Base-by-base conservation (phyloP, 345 rosid genomes). In the Brassica cretica region DNA sequence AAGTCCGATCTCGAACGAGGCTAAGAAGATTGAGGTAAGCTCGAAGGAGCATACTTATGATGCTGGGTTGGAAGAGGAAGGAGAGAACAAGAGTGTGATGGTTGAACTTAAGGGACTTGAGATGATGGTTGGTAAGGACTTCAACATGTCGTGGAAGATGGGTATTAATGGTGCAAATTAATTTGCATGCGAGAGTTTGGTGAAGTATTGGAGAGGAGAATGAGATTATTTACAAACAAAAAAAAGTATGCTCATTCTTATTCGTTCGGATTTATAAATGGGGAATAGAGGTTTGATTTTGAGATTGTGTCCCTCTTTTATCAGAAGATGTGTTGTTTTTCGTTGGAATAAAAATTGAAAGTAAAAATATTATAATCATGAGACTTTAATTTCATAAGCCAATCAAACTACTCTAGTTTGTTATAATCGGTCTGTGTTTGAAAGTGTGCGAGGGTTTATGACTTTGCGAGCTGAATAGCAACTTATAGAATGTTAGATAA, bases 101-200 rank as follows among this genome's bases (percentile, higher is more conserved):
- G 89, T 95, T 12, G 91, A 86, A 60, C 46, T 95, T 25, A 51
- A 68, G 0, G 96, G 96, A 16, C 82, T 93, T 77, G 71, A 85
- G 12, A 60, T 95, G 73, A 86, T 86, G 1, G 81, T 93, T 1
- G 98, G 97, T 33, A 87, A 93, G 80, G 85, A 89, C 77, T 93
- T 95, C 25, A 78, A 73, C 0, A 78, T 95, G 86, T 64, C 97
- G 6, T 89, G 97, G 97, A 87, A 81, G 75, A 85, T 93, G 83
- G 84, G 88, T 49, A 19, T 46, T 4, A 64, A 56, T 70, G 55
- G 67, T 39, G 67, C 49, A 15, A 15, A 3, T 37, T 74, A 73
- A 58, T 68, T 56, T 74, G 24, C 64, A 49, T 64, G 25, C 63
- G 24, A 68, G 73, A 67, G 73, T 73, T 62, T 78, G 76, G 70